phyloP scores from a whole-genome alignment of 306 rosid species.

The Datisca glomerata region DNA sequence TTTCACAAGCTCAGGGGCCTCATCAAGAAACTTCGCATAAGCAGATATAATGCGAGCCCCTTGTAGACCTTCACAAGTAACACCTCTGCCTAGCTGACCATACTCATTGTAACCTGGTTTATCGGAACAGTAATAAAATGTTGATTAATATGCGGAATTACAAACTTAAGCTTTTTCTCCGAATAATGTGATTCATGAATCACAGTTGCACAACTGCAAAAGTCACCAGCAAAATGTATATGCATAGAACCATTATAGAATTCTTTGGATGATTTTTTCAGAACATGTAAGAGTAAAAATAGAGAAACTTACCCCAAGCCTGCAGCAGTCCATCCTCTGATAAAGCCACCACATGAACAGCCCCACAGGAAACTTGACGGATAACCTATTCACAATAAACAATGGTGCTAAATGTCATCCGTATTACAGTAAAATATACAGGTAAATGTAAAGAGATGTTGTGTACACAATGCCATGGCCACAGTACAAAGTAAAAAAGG shows the following conservation, averaged over 20 bases:
- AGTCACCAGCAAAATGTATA: constrained; percentile 2
- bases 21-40: constrained; percentile 86
- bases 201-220: constrained; percentile 5
- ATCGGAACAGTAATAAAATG: constrained; percentile 33
- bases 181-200: constrained; percentile 5
- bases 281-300: constrained; percentile 1
- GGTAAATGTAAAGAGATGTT: no score
- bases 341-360: constrained; percentile 75
- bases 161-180: constrained; percentile 19
- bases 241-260: no score
- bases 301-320: constrained; percentile 66
- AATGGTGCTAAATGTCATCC: no score
- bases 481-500: no score
- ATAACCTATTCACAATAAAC: constrained; percentile 55
- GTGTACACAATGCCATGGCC: no score
- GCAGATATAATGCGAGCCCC: constrained; percentile 63
- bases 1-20: constrained; percentile 87
- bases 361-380: constrained; percentile 89
- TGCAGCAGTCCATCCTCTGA: constrained; percentile 80
- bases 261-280: background rate
- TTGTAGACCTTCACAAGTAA: constrained; percentile 92
- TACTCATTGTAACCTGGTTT: constrained; percentile 92
- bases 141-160: constrained; percentile 19
- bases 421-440: no score
- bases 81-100: constrained; percentile 97